phyloP scores from a whole-genome alignment of 2,329 filamentous ascomycete species.

The Colletotrichum viniferum region DNA sequence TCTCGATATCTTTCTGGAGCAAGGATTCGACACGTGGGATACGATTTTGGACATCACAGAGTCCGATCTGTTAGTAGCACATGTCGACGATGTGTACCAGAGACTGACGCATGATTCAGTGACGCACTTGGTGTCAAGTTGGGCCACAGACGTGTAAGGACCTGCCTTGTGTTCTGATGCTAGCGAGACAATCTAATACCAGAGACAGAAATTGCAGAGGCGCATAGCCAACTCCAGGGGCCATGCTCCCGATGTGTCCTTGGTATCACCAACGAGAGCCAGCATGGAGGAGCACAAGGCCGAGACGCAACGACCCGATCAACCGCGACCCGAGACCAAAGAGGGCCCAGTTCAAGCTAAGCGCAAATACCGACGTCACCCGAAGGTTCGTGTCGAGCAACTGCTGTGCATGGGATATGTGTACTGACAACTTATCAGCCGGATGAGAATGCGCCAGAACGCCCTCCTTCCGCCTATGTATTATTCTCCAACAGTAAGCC shows the following conservation, averaged over 20 bases:
- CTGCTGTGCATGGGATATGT: neutral
- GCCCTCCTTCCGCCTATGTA: slow-evolving; percentile 83
- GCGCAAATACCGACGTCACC: slow-evolving; percentile 78
- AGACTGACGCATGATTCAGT: slow-evolving; percentile 39
- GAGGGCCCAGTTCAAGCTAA: slow-evolving; percentile 54
- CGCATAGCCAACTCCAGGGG: slow-evolving; percentile 78
- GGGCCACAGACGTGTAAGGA: slow-evolving; percentile 77
- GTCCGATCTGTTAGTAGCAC: slow-evolving; percentile 71
- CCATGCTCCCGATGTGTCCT: slow-evolving; percentile 56
- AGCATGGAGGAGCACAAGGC: slow-evolving; percentile 58
- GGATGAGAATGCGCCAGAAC: slow-evolving; percentile 80
- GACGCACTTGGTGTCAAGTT: slow-evolving; percentile 79
- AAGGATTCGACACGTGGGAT: slow-evolving; percentile 87
- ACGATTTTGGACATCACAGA: slow-evolving; percentile 85
- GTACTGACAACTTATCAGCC: slow-evolving; percentile 47
- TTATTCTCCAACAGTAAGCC: slow-evolving; percentile 82
- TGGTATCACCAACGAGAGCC: slow-evolving; percentile 54
- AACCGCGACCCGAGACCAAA: slow-evolving; percentile 47
- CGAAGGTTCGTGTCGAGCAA: slow-evolving; percentile 61
- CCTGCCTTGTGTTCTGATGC: neutral
- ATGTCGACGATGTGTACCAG: neutral
- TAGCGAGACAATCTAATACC: neutral
- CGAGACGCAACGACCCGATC: slow-evolving; percentile 57
- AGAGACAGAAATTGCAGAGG: slow-evolving; percentile 74
- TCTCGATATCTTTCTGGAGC: slow-evolving; percentile 72